phyloP scores from a whole-genome alignment of 768 basidiomycete species.

The Amanita jacksonii region DNA sequence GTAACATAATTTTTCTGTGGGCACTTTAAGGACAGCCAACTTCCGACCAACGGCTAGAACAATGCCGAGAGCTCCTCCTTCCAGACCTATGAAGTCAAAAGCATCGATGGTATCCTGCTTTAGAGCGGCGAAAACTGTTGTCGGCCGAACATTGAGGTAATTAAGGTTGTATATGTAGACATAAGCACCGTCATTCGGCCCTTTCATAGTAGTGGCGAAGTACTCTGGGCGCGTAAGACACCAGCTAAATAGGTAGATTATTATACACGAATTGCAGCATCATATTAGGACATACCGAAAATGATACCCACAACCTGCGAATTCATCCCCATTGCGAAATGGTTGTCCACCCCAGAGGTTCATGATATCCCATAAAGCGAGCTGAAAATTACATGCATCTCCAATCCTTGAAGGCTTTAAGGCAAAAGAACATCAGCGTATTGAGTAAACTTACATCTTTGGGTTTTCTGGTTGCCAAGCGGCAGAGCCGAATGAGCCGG shows the following conservation, averaged over 20 bases:
- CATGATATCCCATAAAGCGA: conserved; percentile 70
- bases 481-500: conserved; percentile 44
- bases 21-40: conserved; percentile 54
- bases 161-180: conserved; percentile 62
- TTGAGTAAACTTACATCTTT: conserved; percentile 48
- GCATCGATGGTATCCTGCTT: conserved; percentile 60
- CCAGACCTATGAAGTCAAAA: conserved; percentile 64
- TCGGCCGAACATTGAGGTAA: conserved; percentile 57
- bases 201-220: conserved; percentile 65
- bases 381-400: conserved; percentile 61
- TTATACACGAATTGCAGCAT: neutral
- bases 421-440: neutral
- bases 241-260: conserved; percentile 41
- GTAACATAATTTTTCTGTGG: conserved; percentile 30
- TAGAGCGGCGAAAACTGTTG: conserved; percentile 44
- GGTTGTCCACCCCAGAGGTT: conserved; percentile 70
- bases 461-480: conserved; percentile 64
- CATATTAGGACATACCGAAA: conserved; percentile 47
- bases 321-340: conserved; percentile 43
- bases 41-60: conserved; percentile 57
- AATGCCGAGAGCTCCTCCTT: conserved; percentile 55
- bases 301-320: conserved; percentile 58
- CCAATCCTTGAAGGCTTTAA: conserved; percentile 43
- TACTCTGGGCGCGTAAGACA: conserved; percentile 66
- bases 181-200: conserved; percentile 49